A percentile compares a stretch with the other conserved stretches of the same genome.
Evolutionary conservation across 768 basidiomycete genomes (phyloP).

Genomic region (Agaricus subrufescens): DNA sequence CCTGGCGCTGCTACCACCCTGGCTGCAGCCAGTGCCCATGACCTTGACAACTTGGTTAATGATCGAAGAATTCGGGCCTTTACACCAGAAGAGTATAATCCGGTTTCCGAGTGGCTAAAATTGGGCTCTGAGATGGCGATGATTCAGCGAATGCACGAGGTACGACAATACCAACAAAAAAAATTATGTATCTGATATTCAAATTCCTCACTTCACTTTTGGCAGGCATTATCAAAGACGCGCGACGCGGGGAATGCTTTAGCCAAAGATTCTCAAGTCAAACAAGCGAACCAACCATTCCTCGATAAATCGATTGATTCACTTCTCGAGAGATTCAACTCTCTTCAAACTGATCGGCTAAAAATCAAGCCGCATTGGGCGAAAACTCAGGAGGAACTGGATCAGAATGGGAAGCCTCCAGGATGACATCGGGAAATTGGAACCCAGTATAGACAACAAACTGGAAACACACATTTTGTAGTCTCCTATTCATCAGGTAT

Average conservation of each 20-base stretch:
- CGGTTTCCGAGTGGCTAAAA: slow-evolving; percentile 32
- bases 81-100: slow-evolving; percentile 28
- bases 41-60: slow-evolving; percentile 16
- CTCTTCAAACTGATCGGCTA: slow-evolving; percentile 11
- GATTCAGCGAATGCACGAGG: slow-evolving; percentile 19
- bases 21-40: slow-evolving; percentile 11
- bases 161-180: slow-evolving; percentile 3
- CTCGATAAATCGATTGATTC: slow-evolving; percentile 7
- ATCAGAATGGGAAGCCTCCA: not conserved
- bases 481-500: no score
- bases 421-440: not conserved
- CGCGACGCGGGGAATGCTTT: slow-evolving; percentile 2
- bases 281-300: not conserved
- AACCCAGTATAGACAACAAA: no score
- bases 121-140: slow-evolving; percentile 25
- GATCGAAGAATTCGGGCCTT: slow-evolving; percentile 39
- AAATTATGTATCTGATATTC: not conserved
- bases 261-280: not conserved
- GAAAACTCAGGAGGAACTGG: not conserved
- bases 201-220: not conserved
- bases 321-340: slow-evolving; percentile 12
- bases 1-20: slow-evolving; percentile 17
- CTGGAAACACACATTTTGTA: no score
- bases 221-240: slow-evolving; percentile 12
- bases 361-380: slow-evolving; percentile 13